Base-by-base conservation (phyloP, 2,329 filamentous ascomycete genomes). In the Cercospora beticola region DNA sequence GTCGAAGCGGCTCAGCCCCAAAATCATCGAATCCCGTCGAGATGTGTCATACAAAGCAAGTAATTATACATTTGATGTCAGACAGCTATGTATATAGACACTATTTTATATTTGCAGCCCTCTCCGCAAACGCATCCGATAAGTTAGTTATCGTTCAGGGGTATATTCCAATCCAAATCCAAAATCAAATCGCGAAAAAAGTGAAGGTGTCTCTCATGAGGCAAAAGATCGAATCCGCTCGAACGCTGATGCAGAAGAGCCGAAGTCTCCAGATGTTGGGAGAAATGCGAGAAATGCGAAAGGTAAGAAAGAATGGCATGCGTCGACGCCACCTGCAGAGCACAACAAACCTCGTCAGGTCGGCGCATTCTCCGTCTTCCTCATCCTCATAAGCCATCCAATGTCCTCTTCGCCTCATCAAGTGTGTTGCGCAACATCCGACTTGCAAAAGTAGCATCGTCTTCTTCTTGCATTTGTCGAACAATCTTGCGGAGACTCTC, bases 371-470 rank as follows among this genome's bases (percentile, higher is more conserved):
- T n/a, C 6, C 16, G 16, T 43, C 36, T 43, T 43, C 36, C 36
- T n/a, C 36, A 6, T 43, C 36, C 14, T 43, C 40, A 69, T 31
- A 69, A 64, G 1, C 92, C 92, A 72, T 94, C 92, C 31, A 97
- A 82, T 3, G 92, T 86, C 63, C 87, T 85, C 68, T 89, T 88
- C 5, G 93, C 93, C 63, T 88, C 87, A 72, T 96, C 92, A 62
- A 97, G 85, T 72, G 91, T 85, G 71, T 90, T 83, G 68, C 92
- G 84, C 78, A 91, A 88, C 68, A 90, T 83, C 65, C 89, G 84
- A 61, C 85, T 86, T 73, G 92, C 87, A 69, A 87, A 80, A 43
- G 78, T 75, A 84, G 85, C 66, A 81, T 83, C 63, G 77, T 82
- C 70, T 61, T 76, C 80, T 18, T 72, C 68, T 74, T 87, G 86